Percentiles rank a stretch among this genome's conserved stretches.
phyloP scores from a whole-genome alignment of 306 rosid species.

The Lathyrus aphaca region DNA sequence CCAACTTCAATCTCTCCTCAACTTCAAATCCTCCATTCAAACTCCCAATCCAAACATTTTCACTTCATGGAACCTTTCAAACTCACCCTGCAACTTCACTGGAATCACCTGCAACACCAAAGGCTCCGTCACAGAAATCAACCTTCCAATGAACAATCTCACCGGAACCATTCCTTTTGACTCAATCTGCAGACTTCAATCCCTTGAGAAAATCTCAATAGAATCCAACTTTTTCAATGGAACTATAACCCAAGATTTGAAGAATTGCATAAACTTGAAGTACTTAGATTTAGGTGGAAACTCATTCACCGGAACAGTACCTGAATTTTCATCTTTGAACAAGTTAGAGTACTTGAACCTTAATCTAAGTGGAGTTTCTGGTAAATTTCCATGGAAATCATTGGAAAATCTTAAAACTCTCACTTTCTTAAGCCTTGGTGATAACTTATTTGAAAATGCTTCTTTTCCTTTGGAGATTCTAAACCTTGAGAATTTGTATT shows the following conservation, averaged over 20 bases:
- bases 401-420: constrained; percentile 60
- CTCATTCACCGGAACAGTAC: constrained; percentile 60
- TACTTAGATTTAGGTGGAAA: constrained; percentile 69
- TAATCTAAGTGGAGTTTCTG: constrained; percentile 66
- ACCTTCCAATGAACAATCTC: constrained; percentile 49
- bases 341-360: constrained; percentile 56
- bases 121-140: constrained; percentile 66
- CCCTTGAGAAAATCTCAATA: constrained; percentile 57
- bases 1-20: constrained; percentile 57
- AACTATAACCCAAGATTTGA: constrained; percentile 50
- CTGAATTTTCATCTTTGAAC: constrained; percentile 64
- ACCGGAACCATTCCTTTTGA: constrained; percentile 66
- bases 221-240: constrained; percentile 59
- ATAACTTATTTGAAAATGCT: constrained; percentile 48
- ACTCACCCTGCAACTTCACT: constrained; percentile 52
- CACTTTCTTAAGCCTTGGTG: constrained; percentile 76
- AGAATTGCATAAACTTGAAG: constrained; percentile 61
- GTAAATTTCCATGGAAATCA: constrained; percentile 85
- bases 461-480: constrained; percentile 63
- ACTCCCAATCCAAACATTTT: constrained; percentile 44
- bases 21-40: constrained; percentile 55
- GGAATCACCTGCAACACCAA: constrained; percentile 64
- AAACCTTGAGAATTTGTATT: constrained; percentile 64
- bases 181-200: constrained; percentile 60
- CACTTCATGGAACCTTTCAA: constrained; percentile 55